Percentiles rank a stretch among this genome's conserved stretches.
phyloP scores from a whole-genome alignment of 2,329 filamentous ascomycete species.

The Arthrocladium fulminans region DNA sequence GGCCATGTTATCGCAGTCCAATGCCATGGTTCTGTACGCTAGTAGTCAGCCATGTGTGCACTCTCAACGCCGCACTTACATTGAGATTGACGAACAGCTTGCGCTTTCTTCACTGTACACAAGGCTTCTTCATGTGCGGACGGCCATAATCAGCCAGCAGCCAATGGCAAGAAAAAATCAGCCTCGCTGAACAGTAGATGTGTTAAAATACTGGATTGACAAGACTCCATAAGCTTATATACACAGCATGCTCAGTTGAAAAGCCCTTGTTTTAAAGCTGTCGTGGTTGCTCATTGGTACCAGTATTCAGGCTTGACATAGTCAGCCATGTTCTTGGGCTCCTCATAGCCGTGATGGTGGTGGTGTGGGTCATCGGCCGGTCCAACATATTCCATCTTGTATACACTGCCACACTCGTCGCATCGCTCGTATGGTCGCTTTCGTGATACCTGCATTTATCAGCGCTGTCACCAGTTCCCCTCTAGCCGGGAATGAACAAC shows the following conservation, averaged over 20 bases:
- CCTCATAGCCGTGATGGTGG: slow-evolving; percentile 52
- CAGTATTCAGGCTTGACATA: slow-evolving; percentile 92
- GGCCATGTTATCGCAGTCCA: too few species aligned
- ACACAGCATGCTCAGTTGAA: not conserved
- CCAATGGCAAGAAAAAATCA: not conserved
- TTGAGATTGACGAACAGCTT: too few species aligned
- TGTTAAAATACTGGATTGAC: not conserved
- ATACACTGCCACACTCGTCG: slow-evolving; percentile 89
- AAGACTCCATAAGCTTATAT: slow-evolving; percentile 5
- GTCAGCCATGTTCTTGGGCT: slow-evolving; percentile 95
- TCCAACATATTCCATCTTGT: slow-evolving; percentile 97
- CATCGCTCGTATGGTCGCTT: slow-evolving; percentile 90
- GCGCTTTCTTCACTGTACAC: not conserved
- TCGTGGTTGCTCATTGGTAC: slow-evolving; percentile 46
- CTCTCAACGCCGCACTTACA: too few species aligned
- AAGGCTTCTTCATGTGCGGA: not conserved
- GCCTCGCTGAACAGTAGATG: not conserved
- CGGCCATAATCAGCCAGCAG: not conserved
- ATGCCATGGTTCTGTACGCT: too few species aligned
- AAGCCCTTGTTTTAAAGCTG: not conserved
- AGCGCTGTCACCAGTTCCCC: slow-evolving; percentile 9
- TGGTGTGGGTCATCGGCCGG: slow-evolving; percentile 59
- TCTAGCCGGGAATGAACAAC: too few species aligned
- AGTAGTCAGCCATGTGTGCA: too few species aligned
- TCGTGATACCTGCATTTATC: slow-evolving; percentile 59